Base-by-base conservation (phyloP, 2,329 filamentous ascomycete species). In the Cadophora sp. region DNA sequence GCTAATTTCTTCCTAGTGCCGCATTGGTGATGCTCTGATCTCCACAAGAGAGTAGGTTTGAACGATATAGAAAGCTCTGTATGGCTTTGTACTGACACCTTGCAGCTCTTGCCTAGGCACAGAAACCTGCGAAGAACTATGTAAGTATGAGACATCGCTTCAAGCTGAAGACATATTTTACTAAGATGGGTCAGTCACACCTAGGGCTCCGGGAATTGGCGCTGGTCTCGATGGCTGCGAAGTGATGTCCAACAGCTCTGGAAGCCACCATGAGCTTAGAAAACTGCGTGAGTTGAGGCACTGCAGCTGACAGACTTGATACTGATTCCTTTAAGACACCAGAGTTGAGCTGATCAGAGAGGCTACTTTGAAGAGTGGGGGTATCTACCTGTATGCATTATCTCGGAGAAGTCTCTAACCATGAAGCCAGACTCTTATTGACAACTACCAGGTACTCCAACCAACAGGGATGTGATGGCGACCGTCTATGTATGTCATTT, bases 11-110 rank as follows among this genome's bases (percentile, higher is more conserved):
- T 39, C 11, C 11, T 11, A 39, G 36, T 39, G 36, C 36, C 36
- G 36, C 36, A 39, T 53, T 41, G 47, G 60, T 13, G 84, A 3
- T 24, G 56, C 56, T 18, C 39, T 63, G 36, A 47, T 63, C 20
- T 47, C 36, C n/a, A 63, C 50, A 6, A 39, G 36, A 39, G 36
- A 39, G 36, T 39, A 13, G 11, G 36, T 39, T 39, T 39, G 36
- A 9, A 39, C 7, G 11, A 13, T 11, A 39, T 9, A 39, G 6
- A 13, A 39, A 39, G 36, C 36, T 9, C 8, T 39, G 7, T 39
- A 39, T 39, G 8, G 36, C 36, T 13, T 13, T 39, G 11, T 39
- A 39, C 36, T 39, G 36, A 39, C 11, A 9, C 11, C 8, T 39
- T 39, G 5, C 11, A 39, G 36, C 36, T 39, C 36, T 39, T 39